Evolutionary conservation across 208 protist species (phyloP).

Genomic region (Wallacemonas rigidus): DNA sequence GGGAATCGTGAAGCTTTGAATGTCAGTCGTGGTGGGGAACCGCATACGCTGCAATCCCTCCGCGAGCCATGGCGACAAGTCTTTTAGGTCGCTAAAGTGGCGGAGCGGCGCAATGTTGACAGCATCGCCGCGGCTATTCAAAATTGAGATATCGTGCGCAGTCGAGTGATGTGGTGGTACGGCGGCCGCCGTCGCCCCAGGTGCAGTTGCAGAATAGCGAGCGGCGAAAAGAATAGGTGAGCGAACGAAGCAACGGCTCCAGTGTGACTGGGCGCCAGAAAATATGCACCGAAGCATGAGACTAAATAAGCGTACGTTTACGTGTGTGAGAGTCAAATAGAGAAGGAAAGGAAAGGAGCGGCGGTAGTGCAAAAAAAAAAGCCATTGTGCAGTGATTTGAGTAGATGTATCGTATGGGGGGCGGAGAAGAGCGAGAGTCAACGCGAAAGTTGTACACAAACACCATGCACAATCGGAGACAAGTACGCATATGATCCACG

Average conservation of each 20-base stretch:
- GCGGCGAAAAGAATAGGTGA: slow-evolving; percentile 5
- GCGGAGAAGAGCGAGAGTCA: no score
- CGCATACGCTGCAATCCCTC: slow-evolving; percentile 51
- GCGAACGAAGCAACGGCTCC: not conserved
- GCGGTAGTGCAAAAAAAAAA: not conserved
- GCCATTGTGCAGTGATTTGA: not conserved
- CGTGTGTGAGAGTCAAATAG: not conserved
- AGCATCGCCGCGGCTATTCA: slow-evolving; percentile 40
- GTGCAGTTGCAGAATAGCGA: not conserved
- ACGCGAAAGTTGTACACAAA: no score
- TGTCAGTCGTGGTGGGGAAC: slow-evolving; percentile 79
- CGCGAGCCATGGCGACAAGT: slow-evolving; percentile 62
- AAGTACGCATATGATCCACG: no score
- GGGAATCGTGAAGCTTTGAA: slow-evolving; percentile 90
- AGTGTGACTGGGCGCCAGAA: not conserved
- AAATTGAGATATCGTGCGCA: slow-evolving; percentile 52
- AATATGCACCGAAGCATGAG: slow-evolving; percentile 6
- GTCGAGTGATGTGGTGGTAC: slow-evolving; percentile 3
- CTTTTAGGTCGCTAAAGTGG: slow-evolving; percentile 55
- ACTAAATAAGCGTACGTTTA: not conserved
- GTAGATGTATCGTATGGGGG: no score
- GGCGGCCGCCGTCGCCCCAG: not conserved
- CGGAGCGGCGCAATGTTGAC: slow-evolving; percentile 65
- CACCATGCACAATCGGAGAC: no score
- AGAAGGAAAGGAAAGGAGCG: not conserved